These are phyloP conservation scores for Pseudonitzschia multiseries DNA, from an alignment of 108 stramenopile genomes.

Conservation along the genomic window DNA sequence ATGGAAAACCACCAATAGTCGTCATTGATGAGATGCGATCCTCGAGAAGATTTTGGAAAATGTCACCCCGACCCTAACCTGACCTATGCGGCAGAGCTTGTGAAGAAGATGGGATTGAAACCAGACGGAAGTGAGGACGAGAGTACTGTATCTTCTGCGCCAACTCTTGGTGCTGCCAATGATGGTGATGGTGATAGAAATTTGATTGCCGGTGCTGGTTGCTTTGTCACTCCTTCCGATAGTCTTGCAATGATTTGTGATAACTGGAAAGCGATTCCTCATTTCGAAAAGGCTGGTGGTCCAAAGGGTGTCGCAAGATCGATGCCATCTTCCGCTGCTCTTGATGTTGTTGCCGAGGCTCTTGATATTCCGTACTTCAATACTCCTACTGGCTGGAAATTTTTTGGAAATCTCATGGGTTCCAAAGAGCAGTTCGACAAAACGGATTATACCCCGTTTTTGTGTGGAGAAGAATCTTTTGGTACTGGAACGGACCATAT, in stretches of 20 bases:
- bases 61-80: slow-evolving; percentile 99
- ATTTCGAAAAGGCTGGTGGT: slow-evolving; percentile 90
- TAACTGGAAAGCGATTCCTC: slow-evolving; percentile 93
- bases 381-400: slow-evolving; percentile 99
- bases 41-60: slow-evolving; percentile 93
- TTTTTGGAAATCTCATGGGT: slow-evolving; percentile 99
- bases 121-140: slow-evolving; percentile 75
- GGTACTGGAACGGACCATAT: slow-evolving; percentile 99
- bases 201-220: slow-evolving; percentile 94
- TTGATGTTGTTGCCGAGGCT: slow-evolving; percentile 93
- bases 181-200: slow-evolving; percentile 99
- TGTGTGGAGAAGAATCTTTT: slow-evolving; percentile 99
- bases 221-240: slow-evolving; percentile 99
- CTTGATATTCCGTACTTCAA: slow-evolving; percentile 88
- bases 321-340: slow-evolving; percentile 97
- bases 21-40: slow-evolving; percentile 86
- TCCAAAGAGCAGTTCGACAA: slow-evolving; percentile 87
- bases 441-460: slow-evolving; percentile 91
- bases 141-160: slow-evolving; percentile 39
- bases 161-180: slow-evolving; percentile 95
- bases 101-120: slow-evolving; percentile 88
- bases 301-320: slow-evolving; percentile 95
- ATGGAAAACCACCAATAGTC: slow-evolving; percentile 31
- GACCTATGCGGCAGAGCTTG: slow-evolving; percentile 94
- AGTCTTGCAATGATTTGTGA: slow-evolving; percentile 96